Evolutionary conservation across 2,329 filamentous ascomycete genomes (phyloP).

Genomic region (Ceratocystis alfenasii): DNA sequence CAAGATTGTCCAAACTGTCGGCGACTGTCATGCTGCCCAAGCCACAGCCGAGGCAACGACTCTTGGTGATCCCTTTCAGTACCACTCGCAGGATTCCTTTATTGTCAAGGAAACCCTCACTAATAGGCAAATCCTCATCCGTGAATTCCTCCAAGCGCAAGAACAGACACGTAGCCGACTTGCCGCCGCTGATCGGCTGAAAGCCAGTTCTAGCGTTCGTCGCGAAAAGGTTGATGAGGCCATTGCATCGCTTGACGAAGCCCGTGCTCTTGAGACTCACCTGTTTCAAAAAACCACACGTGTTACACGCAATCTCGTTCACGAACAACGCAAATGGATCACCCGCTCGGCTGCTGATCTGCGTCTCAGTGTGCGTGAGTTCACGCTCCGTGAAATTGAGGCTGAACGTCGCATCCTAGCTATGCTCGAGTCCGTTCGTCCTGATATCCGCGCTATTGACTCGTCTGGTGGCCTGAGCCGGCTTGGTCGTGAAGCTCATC

Average conservation of each 20-base stretch:
- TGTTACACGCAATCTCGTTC: constrained; percentile 77
- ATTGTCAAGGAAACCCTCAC: constrained; percentile 97
- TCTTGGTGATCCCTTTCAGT: constrained; percentile 82
- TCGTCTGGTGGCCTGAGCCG: constrained; percentile 78
- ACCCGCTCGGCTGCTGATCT: constrained; percentile 74
- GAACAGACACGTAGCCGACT: constrained; percentile 72
- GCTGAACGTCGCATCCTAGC: constrained; percentile 84
- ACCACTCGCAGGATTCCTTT: constrained; percentile 89
- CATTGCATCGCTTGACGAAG: constrained; percentile 81
- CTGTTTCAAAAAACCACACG: constrained; percentile 75
- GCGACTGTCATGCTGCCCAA: constrained; percentile 91
- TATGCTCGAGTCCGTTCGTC: constrained; percentile 82
- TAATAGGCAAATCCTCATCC: constrained; percentile 90
- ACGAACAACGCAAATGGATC: constrained; percentile 87
- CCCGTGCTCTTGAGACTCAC: constrained; percentile 66
- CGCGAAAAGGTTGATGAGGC: constrained; percentile 96
- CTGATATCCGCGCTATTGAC: constrained; percentile 88
- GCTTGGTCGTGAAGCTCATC: constrained; percentile 78
- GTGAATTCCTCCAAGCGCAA: constrained; percentile 85
- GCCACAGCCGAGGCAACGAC: constrained; percentile 94
- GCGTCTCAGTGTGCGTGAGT: constrained; percentile 73
- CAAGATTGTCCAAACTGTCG: constrained; percentile 82
- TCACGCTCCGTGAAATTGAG: constrained; percentile 88
- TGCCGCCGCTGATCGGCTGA: constrained; percentile 76
- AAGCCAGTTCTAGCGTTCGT: constrained; percentile 72